phyloP scores from a whole-genome alignment of 176 grass and related monocot species.

The Dactylis glomerata region DNA sequence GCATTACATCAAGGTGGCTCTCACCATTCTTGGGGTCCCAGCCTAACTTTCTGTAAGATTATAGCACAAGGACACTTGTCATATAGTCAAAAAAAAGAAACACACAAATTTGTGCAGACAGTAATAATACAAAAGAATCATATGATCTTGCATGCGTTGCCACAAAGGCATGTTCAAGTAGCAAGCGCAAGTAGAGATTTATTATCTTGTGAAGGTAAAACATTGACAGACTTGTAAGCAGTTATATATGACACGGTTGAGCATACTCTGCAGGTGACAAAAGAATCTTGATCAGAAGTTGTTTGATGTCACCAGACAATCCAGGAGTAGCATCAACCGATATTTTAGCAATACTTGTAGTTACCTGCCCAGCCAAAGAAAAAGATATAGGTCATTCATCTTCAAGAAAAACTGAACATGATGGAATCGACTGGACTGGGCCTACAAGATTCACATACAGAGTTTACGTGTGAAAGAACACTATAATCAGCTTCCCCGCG shows the following conservation, averaged over 20 bases:
- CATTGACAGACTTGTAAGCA: slow-evolving; percentile 21
- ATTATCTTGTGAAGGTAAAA: not conserved
- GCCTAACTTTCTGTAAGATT: slow-evolving; percentile 67
- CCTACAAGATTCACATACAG: slow-evolving; percentile 51
- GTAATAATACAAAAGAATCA: not conserved
- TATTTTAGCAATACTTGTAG: slow-evolving; percentile 53
- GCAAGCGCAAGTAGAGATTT: not conserved
- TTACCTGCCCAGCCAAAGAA: slow-evolving; percentile 45
- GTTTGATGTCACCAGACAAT: slow-evolving; percentile 58
- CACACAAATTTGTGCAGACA: not conserved
- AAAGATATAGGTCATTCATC: slow-evolving; percentile 11
- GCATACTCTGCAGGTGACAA: slow-evolving; percentile 64
- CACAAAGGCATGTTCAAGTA: slow-evolving; percentile 23
- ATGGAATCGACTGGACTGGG: not conserved
- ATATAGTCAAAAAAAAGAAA: not conserved
- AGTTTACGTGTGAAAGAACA: slow-evolving; percentile 66
- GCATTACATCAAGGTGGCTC: slow-evolving; percentile 67
- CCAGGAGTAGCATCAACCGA: slow-evolving; percentile 68
- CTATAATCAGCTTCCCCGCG: slow-evolving; percentile 57
- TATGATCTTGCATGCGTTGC: not conserved
- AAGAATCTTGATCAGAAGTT: slow-evolving; percentile 76
- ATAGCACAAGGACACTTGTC: not conserved
- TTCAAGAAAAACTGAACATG: not conserved
- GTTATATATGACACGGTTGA: slow-evolving; percentile 11
- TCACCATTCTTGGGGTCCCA: slow-evolving; percentile 73